Base-by-base conservation (phyloP, 345 rosid genomes). In the Carallia brachiata region DNA sequence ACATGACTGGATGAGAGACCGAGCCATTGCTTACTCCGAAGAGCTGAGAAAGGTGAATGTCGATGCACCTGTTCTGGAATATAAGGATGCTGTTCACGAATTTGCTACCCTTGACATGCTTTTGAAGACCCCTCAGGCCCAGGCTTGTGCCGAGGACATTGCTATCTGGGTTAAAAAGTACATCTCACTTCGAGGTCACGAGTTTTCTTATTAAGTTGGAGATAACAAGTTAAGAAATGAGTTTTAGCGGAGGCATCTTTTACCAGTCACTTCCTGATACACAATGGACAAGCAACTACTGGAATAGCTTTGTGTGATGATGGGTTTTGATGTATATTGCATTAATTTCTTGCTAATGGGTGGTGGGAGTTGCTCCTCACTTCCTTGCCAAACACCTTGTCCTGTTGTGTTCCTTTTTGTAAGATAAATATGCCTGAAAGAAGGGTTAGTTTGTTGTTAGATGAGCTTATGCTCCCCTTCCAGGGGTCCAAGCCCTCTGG, bases 71-170 rank as follows among this genome's bases (percentile, higher is more conserved):
- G 88, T 94, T 61, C 87, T 91, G 37, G 98, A 94, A 71, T 94
- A 91, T 44, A 94, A 94, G 80, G 97, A 91, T 72, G 91, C 96
- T 2, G 97, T 91, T 62, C 98, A 94, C 23, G 97, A 94, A 69
- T 94, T 94, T 84, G 98, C 98, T 10, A 87, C 98, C 1, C 92
- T 88, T 9, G 96, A 88, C 73, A 86, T 90, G 89, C 97, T 94
- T 77, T 86, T 91, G 19, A 88, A 81, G 71, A 86, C 90, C 34
- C 97, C 95, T 9, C 93, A 94, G 77, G 97, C 98, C 9, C 87
- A 85, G 71, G 97, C 89, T 13, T 94, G 98, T 73, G 89, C 97
- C 0, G 98, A 94, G 83, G 98, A 91, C 75, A 89, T 91, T 37
- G 83, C 97, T 31, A 91, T 94, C 44, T 91, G 98, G 98, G 93